A percentile compares a stretch with the other conserved stretches of the same genome.
Conservation (phyloP, 306 rosid genomes). For the Luffa acutangula region DNA sequence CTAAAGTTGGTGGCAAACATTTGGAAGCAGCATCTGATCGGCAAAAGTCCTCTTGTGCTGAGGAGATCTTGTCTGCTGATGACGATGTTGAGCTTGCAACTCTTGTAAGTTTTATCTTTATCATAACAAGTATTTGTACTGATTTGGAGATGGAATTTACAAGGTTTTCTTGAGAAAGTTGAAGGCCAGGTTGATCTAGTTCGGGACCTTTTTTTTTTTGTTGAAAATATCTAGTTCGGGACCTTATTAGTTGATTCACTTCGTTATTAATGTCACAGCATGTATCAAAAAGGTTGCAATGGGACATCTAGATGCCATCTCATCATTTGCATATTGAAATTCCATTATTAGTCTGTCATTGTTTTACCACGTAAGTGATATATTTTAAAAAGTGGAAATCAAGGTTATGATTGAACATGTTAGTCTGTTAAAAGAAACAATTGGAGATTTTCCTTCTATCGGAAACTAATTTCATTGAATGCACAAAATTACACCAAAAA, state of each 20-base stretch:
- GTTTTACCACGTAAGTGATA: not conserved
- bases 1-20: not conserved
- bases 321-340: not conserved
- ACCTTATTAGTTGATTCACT: not conserved
- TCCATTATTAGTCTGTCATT: not conserved
- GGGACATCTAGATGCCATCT: not conserved
- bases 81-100: not conserved
- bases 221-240: not conserved
- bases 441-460: not conserved
- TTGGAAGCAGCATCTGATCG: not conserved
- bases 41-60: not conserved
- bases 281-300: not conserved
- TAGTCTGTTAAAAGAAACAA: not conserved
- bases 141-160: not conserved
- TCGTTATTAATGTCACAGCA: not conserved
- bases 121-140: not conserved
- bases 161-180: not conserved
- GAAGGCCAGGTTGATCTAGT: not conserved
- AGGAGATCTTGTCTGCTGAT: constrained; percentile 1
- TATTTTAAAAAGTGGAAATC: not conserved
- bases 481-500: not conserved
- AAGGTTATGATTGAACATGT: not conserved
- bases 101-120: not conserved
- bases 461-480: not conserved
- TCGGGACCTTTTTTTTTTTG: not conserved